A percentile compares a stretch with the other conserved stretches of the same genome.
Conservation (phyloP, 2,329 filamentous ascomycete genomes). For the Microdochium trichocladiopsis region DNA sequence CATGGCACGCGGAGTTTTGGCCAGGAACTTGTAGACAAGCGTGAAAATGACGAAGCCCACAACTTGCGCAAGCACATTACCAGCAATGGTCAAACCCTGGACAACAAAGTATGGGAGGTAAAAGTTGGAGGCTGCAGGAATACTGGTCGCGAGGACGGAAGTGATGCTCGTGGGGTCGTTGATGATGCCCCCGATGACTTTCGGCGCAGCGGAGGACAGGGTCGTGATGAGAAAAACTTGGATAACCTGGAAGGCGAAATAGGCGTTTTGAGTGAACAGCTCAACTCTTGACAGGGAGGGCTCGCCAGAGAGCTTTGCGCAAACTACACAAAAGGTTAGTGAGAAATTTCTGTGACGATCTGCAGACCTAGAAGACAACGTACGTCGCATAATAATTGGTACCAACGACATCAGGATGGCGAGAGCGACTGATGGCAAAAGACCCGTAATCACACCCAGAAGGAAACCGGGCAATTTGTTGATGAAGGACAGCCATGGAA, state of each 20-base stretch:
- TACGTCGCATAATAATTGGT: slow-evolving; percentile 72
- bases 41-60: slow-evolving; percentile 67
- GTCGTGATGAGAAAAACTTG: slow-evolving; percentile 90
- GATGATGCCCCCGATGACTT: slow-evolving; percentile 57
- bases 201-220: slow-evolving; percentile 70
- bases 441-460: slow-evolving; percentile 75
- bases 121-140: slow-evolving; percentile 86
- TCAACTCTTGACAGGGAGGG: slow-evolving; percentile 76
- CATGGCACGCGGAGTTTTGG: slow-evolving; percentile 72
- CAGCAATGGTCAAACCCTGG: slow-evolving; percentile 76
- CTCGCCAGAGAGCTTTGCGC: slow-evolving; percentile 73
- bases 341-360: neutral
- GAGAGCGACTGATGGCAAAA: slow-evolving; percentile 73
- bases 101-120: slow-evolving; percentile 94
- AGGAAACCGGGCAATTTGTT: slow-evolving; percentile 62
- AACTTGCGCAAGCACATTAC: slow-evolving; percentile 65
- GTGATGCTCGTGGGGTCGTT: slow-evolving; percentile 55
- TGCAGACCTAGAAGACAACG: slow-evolving; percentile 18
- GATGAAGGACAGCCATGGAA: slow-evolving; percentile 67
- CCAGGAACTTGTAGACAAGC: slow-evolving; percentile 65
- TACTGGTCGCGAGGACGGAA: slow-evolving; percentile 58
- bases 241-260: slow-evolving; percentile 84
- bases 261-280: slow-evolving; percentile 82
- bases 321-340: slow-evolving; percentile 36
- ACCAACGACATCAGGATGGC: slow-evolving; percentile 82